Evolutionary conservation across 495 filamentous ascomycete genomes (phyloP).

Genomic region (Aspergillus steynii): DNA sequence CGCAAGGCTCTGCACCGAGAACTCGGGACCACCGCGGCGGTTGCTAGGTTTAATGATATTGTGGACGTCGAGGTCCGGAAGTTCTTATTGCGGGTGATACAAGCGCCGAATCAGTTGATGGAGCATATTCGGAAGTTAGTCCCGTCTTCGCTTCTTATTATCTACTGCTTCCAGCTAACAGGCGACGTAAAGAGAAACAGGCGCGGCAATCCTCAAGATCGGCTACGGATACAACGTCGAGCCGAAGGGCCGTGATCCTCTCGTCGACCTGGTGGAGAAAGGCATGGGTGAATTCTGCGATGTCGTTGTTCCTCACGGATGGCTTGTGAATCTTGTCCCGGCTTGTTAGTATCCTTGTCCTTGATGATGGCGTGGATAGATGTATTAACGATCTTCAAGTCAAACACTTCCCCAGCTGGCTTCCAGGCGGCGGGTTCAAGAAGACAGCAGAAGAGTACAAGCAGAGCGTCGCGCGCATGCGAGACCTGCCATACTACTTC

Average conservation of each 20-base stretch:
- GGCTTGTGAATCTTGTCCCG: slow-evolving; percentile 47
- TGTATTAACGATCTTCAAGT: slow-evolving; percentile 18
- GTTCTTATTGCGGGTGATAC: slow-evolving; percentile 43
- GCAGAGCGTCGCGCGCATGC: slow-evolving; percentile 20
- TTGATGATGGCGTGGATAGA: background rate
- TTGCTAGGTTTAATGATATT: slow-evolving; percentile 33
- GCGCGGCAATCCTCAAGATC: slow-evolving; percentile 48
- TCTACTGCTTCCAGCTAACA: no score
- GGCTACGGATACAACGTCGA: slow-evolving; percentile 53
- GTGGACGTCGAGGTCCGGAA: slow-evolving; percentile 43
- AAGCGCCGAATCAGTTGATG: slow-evolving; percentile 34
- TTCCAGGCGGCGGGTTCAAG: slow-evolving; percentile 48
- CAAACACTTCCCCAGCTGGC: slow-evolving; percentile 44
- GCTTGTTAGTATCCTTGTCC: slow-evolving; percentile 17
- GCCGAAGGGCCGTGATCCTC: slow-evolving; percentile 37
- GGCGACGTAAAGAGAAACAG: no score
- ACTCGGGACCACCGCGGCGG: slow-evolving; percentile 25
- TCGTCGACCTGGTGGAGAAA: slow-evolving; percentile 41
- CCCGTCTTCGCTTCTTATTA: no score
- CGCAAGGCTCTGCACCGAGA: slow-evolving; percentile 37
- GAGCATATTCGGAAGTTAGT: slow-evolving; percentile 45
- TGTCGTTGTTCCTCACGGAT: slow-evolving; percentile 44
- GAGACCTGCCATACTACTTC: slow-evolving; percentile 39
- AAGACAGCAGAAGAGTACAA: slow-evolving; percentile 35
- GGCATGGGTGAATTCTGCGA: slow-evolving; percentile 44